phyloP scores from a whole-genome alignment of 1,284 basidiomycete species.

The Sparassis latifolia region DNA sequence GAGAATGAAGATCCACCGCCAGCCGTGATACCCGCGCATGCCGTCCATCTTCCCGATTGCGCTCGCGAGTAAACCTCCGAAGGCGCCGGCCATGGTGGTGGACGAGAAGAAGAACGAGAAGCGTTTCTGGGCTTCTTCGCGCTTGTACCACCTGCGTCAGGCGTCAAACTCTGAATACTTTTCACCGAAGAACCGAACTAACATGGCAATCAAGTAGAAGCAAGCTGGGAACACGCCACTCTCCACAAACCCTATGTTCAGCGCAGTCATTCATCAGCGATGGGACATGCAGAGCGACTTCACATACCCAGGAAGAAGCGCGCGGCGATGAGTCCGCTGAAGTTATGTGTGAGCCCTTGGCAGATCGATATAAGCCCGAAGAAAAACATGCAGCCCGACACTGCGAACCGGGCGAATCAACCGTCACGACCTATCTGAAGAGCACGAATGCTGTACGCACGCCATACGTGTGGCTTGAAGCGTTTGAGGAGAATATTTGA shows the following conservation, averaged over 20 bases:
- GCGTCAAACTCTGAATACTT: not conserved
- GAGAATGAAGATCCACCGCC: slow-evolving; percentile 36
- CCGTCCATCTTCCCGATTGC: slow-evolving; percentile 32
- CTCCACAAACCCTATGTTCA: slow-evolving; percentile 20
- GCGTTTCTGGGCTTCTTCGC: slow-evolving; percentile 31
- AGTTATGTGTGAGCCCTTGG: slow-evolving; percentile 29
- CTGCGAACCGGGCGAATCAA: too few species aligned
- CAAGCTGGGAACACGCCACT: slow-evolving; percentile 28
- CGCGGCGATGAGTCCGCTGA: slow-evolving; percentile 29
- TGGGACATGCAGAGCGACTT: slow-evolving; percentile 7
- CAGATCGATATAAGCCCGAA: slow-evolving; percentile 30
- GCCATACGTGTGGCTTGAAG: slow-evolving; percentile 26
- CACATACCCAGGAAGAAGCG: slow-evolving; percentile 31
- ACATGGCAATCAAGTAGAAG: slow-evolving; percentile 30
- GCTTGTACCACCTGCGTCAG: slow-evolving; percentile 28
- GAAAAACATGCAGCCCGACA: slow-evolving; percentile 26
- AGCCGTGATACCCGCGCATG: slow-evolving; percentile 23
- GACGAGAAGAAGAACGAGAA: slow-evolving; percentile 32
- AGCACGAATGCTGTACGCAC: slow-evolving; percentile 12
- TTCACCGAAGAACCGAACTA: not conserved
- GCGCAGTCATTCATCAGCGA: not conserved
- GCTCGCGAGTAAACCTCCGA: slow-evolving; percentile 29
- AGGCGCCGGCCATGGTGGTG: slow-evolving; percentile 26
- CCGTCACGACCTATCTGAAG: too few species aligned
- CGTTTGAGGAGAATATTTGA: slow-evolving; percentile 26